Evolutionary conservation across 805 yeast genomes (phyloP).

Genomic region (Scheffersomyces coipomensis): DNA sequence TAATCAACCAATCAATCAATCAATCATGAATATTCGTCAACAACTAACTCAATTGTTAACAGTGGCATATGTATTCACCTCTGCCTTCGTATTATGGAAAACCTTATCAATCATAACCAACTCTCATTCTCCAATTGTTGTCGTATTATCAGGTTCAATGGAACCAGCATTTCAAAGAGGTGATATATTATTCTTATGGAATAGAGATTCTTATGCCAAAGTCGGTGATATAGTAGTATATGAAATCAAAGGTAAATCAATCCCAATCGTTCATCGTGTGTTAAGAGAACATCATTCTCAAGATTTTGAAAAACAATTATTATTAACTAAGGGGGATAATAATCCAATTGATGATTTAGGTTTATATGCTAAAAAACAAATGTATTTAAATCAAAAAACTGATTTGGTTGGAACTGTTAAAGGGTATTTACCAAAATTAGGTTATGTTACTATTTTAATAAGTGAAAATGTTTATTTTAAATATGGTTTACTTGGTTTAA

Average conservation of each 20-base stretch:
- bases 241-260: constrained; percentile 70
- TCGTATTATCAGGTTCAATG: constrained; percentile 97
- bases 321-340: constrained; percentile 95
- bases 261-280: constrained; percentile 97
- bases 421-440: constrained; percentile 85
- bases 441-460: constrained; percentile 86
- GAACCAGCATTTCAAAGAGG: constrained; percentile 99
- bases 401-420: constrained; percentile 92
- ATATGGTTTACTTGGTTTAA: constrained; percentile 68
- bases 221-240: constrained; percentile 96
- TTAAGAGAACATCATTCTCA: constrained; percentile 72
- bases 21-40: constrained; percentile 57
- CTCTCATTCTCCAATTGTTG: constrained; percentile 92
- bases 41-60: constrained; percentile 66
- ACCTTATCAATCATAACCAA: constrained; percentile 71
- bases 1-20: too few species aligned
- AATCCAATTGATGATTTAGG: constrained; percentile 89
- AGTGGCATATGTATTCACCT: constrained; percentile 75
- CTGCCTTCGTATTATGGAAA: constrained; percentile 93
- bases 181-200: constrained; percentile 89
- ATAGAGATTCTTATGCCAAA: constrained; percentile 60
- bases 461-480: constrained; percentile 87
- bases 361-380: constrained; percentile 73
- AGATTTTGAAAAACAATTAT: constrained; percentile 51
- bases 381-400: constrained; percentile 68